Evolutionary conservation across 139 green algal species (phyloP), one percentile per base, ranked within the genome.

Genomic region (Chlamydomonas schloesseri): DNA sequence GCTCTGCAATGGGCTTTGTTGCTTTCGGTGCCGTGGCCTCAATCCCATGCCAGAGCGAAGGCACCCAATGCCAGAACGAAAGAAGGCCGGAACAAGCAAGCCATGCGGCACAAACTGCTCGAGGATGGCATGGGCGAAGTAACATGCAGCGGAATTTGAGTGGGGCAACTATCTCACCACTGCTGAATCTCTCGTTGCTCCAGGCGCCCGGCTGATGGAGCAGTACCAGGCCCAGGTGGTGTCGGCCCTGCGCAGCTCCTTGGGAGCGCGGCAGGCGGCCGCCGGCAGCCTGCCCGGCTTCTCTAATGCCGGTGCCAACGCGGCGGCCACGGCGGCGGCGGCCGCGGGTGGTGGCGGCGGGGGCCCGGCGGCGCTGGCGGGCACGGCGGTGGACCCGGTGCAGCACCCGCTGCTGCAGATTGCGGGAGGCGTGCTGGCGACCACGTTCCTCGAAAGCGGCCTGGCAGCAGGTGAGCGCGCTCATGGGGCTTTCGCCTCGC

Each of bases 181-280:
- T n/a, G n/a, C n/a, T n/a, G n/a, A n/a, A n/a, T n/a, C n/a, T n/a
- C n/a, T n/a, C n/a, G 17, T 14, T 33, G 47, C 14, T 33, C 31
- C 82, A 91, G 88, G 88, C 50, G 82, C 88, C 21, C 87, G 84
- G 31, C 88, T 98, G 28, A 90, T 98, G 65, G 94, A 95, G 91
- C 94, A 96, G 89, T 96, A 96, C 89, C 93, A 97, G 82, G 96
- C 96, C 15, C 95, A 97, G 86, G 89, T 96, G 57, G 92, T 97
- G 46, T 94, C 94, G 15, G 90, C 96, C 26, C 89, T 97, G 42
- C 84, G 95, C 69, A 90, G 80, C 53, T 72, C 83, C 3, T 80
- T 92, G 28, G 68, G 80, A 5, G 80, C 80, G 18, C 64, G 78
- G 3, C 78, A 84, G 67, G 80, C 68, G 24, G 50, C 50, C 24